Evolutionary conservation across 2,329 filamentous ascomycete genomes (phyloP).

Genomic region (Diaporthe sp.): DNA sequence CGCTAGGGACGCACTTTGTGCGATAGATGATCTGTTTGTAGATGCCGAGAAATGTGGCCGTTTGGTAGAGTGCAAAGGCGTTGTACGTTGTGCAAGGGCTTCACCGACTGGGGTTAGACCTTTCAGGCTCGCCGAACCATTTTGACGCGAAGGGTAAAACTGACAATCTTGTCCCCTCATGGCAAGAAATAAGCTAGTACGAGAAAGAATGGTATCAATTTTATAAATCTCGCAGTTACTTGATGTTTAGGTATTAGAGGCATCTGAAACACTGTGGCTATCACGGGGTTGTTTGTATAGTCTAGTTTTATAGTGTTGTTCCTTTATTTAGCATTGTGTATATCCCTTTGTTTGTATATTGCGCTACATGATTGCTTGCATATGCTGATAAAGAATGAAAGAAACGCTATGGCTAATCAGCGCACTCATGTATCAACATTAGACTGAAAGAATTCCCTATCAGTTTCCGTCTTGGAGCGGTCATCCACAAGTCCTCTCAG

Average conservation of each 20-base stretch:
- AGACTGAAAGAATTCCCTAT: no score
- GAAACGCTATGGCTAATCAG: neutral
- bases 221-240: neutral
- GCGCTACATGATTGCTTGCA: neutral
- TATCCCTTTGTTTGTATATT: neutral
- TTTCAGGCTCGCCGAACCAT: neutral
- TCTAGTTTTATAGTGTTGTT: neutral
- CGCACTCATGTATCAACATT: neutral
- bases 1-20: neutral
- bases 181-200: neutral
- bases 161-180: neutral
- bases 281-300: neutral
- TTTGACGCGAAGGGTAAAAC: neutral
- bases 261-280: neutral
- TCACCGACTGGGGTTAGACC: neutral
- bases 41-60: neutral
- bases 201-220: slow-evolving; percentile 3
- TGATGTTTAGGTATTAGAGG: neutral
- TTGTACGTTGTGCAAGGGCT: neutral
- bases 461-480: no score
- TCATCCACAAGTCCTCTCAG: no score
- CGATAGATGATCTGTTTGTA: neutral
- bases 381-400: neutral
- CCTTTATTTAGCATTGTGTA: neutral
- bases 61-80: neutral